These are phyloP conservation scores for Picea abies DNA, from an alignment of 83 land plant genomes.

Conservation along the genomic window DNA sequence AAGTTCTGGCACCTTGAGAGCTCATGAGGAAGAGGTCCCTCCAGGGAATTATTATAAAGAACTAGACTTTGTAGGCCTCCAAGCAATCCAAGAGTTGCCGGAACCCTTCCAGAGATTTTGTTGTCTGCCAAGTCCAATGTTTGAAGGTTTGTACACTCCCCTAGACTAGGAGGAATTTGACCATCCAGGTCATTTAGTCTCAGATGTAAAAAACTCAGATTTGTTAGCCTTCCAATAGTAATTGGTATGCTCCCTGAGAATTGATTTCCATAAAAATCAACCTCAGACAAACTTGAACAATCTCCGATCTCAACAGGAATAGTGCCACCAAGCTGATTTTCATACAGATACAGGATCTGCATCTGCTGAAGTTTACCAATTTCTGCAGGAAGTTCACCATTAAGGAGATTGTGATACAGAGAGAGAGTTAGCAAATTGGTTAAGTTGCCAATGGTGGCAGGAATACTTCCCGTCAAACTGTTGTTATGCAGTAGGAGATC, in stretches of 20 bases:
- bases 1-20: constrained; percentile 44
- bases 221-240: constrained; percentile 47
- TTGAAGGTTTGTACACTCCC: constrained; percentile 44
- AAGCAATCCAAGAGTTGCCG: constrained; percentile 42
- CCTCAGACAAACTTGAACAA: constrained; percentile 56
- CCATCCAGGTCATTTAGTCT: constrained; percentile 62
- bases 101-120: constrained; percentile 47
- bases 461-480: constrained; percentile 65
- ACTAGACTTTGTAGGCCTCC: constrained; percentile 41
- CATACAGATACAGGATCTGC: constrained; percentile 48
- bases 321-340: constrained; percentile 63
- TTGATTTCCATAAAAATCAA: constrained; percentile 67
- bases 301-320: constrained; percentile 69
- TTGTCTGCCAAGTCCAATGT: constrained; percentile 71
- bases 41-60: constrained; percentile 75
- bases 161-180: constrained; percentile 54
- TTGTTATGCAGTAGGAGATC: constrained; percentile 71
- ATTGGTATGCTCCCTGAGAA: constrained; percentile 57
- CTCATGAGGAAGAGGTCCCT: constrained; percentile 55
- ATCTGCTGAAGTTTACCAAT: constrained; percentile 58
- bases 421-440: constrained; percentile 50
- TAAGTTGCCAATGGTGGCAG: constrained; percentile 44
- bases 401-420: constrained; percentile 56
- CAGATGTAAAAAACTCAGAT: constrained; percentile 56
- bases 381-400: constrained; percentile 51